Evolutionary conservation across 805 yeast species (phyloP).

Genomic region (Lipomyces anomalus): DNA sequence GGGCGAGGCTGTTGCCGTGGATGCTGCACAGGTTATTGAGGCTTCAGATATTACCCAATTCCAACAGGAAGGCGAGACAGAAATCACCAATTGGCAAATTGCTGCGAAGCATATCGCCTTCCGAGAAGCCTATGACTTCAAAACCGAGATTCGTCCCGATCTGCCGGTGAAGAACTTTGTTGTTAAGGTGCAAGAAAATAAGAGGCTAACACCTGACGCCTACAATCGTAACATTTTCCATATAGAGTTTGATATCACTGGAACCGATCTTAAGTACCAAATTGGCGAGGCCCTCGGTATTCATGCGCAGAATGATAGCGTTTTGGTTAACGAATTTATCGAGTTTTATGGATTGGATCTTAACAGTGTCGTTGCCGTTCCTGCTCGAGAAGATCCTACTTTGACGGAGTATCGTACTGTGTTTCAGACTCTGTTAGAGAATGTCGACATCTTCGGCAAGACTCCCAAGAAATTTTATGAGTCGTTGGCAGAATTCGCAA

Average conservation of each 20-base stretch:
- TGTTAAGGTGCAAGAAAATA: constrained; percentile 85
- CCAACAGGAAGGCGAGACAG: constrained; percentile 30
- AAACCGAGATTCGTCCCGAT: constrained; percentile 75
- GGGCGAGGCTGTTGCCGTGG: constrained; percentile 4
- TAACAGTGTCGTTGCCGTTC: constrained; percentile 61
- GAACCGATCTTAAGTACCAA: constrained; percentile 84
- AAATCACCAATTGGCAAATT: constrained; percentile 36
- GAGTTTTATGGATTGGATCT: constrained; percentile 65
- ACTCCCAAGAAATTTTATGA: constrained; percentile 95
- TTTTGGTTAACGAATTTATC: constrained; percentile 63
- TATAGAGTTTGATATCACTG: constrained; percentile 84
- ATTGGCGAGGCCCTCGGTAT: constrained; percentile 97
- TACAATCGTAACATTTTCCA: constrained; percentile 95
- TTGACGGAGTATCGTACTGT: constrained; percentile 70
- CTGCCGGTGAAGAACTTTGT: constrained; percentile 76
- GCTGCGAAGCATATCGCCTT: constrained; percentile 69
- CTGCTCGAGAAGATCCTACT: constrained; percentile 57
- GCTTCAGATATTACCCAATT: constrained; percentile 34
- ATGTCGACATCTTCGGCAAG: constrained; percentile 84
- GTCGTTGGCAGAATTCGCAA: constrained; percentile 64
- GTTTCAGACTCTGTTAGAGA: constrained; percentile 72
- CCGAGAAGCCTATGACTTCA: constrained; percentile 66
- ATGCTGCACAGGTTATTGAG: constrained; percentile 9
- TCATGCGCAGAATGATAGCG: constrained; percentile 76
- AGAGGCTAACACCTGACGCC: constrained; percentile 81